Conservation (phyloP, 345 rosid species). For the Arabidopsis arenosa region DNA sequence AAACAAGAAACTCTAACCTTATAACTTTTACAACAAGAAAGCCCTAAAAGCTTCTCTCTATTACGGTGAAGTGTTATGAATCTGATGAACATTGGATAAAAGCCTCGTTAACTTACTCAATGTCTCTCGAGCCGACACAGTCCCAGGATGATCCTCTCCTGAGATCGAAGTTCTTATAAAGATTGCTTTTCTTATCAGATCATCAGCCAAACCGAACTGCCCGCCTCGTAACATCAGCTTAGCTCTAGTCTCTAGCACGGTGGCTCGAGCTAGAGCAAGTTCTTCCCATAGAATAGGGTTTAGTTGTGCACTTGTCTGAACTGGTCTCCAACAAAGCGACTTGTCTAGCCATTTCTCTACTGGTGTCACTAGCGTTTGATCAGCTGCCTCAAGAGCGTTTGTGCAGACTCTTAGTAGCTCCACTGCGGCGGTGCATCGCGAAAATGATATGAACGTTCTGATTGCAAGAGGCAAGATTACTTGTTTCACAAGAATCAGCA, state of each 20-base stretch:
- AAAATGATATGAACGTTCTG: slow-evolving; percentile 72
- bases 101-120: slow-evolving; percentile 86
- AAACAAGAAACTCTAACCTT: slow-evolving; percentile 35
- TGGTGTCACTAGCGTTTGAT: slow-evolving; percentile 81
- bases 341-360: slow-evolving; percentile 86
- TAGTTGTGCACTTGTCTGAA: slow-evolving; percentile 83
- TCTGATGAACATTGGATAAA: slow-evolving; percentile 68
- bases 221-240: slow-evolving; percentile 92
- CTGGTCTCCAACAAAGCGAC: slow-evolving; percentile 89
- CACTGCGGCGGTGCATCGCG: slow-evolving; percentile 78
- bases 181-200: slow-evolving; percentile 82
- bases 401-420: slow-evolving; percentile 92
- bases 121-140: slow-evolving; percentile 77
- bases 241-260: slow-evolving; percentile 89
- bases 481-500: slow-evolving; percentile 63
- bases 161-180: slow-evolving; percentile 84
- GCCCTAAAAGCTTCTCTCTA: slow-evolving; percentile 27
- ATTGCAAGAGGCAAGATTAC: slow-evolving; percentile 79
- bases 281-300: slow-evolving; percentile 96
- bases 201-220: slow-evolving; percentile 83
- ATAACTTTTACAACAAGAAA: slow-evolving; percentile 46
- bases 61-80: slow-evolving; percentile 62
- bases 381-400: slow-evolving; percentile 82
- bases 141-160: slow-evolving; percentile 88
- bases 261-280: slow-evolving; percentile 82